These are phyloP conservation scores for Ogataea angusta DNA, from an alignment of 805 yeast species.

Conservation along the genomic window DNA sequence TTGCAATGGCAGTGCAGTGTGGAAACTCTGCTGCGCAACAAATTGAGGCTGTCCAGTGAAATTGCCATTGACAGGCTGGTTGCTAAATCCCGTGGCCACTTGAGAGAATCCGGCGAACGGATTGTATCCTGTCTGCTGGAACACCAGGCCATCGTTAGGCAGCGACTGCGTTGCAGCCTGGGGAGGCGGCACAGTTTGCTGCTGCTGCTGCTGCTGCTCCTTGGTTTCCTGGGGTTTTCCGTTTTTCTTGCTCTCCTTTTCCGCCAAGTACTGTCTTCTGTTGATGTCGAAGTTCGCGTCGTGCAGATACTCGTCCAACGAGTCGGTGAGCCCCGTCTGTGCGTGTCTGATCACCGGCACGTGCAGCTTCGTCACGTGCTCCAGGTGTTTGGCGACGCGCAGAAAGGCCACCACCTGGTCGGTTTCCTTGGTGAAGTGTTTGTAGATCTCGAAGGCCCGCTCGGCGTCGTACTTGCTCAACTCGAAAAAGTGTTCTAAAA, in stretches of 20 bases:
- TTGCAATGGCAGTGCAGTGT: conserved; percentile 9
- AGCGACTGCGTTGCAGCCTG: conserved; percentile 10
- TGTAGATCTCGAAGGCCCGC: conserved; percentile 79
- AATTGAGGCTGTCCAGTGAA: neutral
- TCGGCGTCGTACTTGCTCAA: conserved; percentile 84
- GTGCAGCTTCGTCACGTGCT: conserved; percentile 79
- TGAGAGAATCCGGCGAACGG: conserved; percentile 22
- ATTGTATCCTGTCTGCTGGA: conserved; percentile 29
- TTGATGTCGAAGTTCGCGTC: conserved; percentile 83
- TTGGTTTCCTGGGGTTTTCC: neutral
- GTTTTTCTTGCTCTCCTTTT: conserved; percentile 45
- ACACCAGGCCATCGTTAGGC: conserved; percentile 17
- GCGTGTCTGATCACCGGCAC: conserved; percentile 98
- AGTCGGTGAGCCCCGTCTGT: conserved; percentile 84
- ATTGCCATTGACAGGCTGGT: conserved; percentile 4
- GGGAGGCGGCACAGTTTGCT: conserved; percentile 8
- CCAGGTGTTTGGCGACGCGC: conserved; percentile 85
- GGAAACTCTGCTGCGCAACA: neutral
- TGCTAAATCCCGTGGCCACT: conserved; percentile 6
- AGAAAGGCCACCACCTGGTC: conserved; percentile 83
- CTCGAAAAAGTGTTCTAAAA: conserved; percentile 93
- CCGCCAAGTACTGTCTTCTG: conserved; percentile 72
- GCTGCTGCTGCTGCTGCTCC: conserved; percentile 18
- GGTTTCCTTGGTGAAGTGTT: conserved; percentile 80
- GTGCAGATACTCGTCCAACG: conserved; percentile 82